Percentiles rank a stretch among this genome's conserved stretches.
These are phyloP conservation scores for Mycena vulgaris DNA, from an alignment of 768 basidiomycete species.

Conservation along the genomic window DNA sequence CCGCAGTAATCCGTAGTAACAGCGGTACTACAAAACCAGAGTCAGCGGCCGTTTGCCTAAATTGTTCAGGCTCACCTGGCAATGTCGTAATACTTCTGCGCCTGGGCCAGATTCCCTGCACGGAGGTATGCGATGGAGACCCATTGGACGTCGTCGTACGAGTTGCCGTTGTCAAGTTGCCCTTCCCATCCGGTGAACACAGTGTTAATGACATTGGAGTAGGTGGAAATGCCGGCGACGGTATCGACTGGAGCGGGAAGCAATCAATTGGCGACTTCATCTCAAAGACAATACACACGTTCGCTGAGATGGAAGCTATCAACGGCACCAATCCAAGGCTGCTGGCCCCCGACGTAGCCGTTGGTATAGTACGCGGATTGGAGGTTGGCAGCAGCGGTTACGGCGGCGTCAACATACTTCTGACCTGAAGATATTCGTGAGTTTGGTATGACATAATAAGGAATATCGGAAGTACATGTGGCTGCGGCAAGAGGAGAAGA, in stretches of 20 bases:
- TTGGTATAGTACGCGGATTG: conserved; percentile 35
- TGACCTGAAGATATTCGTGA: conserved; percentile 13
- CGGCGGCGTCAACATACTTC: conserved; percentile 36
- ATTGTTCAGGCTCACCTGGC: conserved; percentile 6
- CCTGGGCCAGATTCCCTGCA: conserved; percentile 29
- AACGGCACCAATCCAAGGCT: conserved; percentile 37
- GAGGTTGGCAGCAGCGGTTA: conserved; percentile 38
- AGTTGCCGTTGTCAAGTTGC: conserved; percentile 34
- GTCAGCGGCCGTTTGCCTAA: background rate
- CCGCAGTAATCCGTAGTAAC: conserved; percentile 32
- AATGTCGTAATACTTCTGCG: conserved; percentile 37
- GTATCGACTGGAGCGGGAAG: conserved; percentile 24
- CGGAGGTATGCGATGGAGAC: conserved; percentile 37
- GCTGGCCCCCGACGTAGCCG: conserved; percentile 28
- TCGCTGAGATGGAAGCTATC: conserved; percentile 34
- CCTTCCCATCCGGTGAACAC: conserved; percentile 33
- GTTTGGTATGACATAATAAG: background rate
- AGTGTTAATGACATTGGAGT: conserved; percentile 33
- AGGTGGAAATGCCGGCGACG: conserved; percentile 25
- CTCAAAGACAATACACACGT: conserved; percentile 9
- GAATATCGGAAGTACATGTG: conserved; percentile 1
- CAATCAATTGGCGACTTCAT: background rate
- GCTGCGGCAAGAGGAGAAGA: conserved; percentile 19
- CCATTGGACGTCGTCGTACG: conserved; percentile 38
- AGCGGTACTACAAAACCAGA: conserved; percentile 8